Evolutionary conservation across 2,329 filamentous ascomycete species (phyloP), one percentile per base, ranked within the genome.

Genomic region (Hysterium pulicare): DNA sequence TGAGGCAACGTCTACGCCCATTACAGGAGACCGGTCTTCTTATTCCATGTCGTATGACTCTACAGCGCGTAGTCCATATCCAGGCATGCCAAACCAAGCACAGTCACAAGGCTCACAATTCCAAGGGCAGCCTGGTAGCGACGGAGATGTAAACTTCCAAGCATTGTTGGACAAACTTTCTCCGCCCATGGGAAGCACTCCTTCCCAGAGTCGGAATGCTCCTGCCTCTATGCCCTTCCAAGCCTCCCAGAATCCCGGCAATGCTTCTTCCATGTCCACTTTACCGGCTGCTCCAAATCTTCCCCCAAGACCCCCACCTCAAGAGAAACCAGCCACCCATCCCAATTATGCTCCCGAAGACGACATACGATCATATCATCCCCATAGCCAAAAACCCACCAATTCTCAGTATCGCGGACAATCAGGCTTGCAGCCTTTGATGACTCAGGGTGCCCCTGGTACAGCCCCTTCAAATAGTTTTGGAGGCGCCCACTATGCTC

Each of bases 341-440:
- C 63, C 70, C 33, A 73, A 73, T 48, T 74, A 74, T 58, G 63
- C 66, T 30, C 70, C 71, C 37, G 68, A 66, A 45, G 69, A 72
- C 55, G 71, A 75, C 54, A 73, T 75, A 44, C 67, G 72, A 49
- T 71, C 71, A 30, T 75, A 72, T 50, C 73, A 76, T 52, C 72
- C 72, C 16, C 71, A 74, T 54, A 71, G 64, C 40, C 62, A 68
- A 38, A 62, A 69, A 55, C 46, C 59, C 23, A 15, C 44, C 15
- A 47, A 36, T 37, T 55, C 62, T 40, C 58, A 63, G 38, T 62
- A 57, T 47, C 63, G 61, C 46, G 57, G 45, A 41, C 59, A 57
- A 33, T 33, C 42, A 24, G 42, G 42, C 24, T 41, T 59, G 31
- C 61, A 57, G 47, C 43, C 58, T 6, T 45, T 60, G 44, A 58